Base-by-base conservation (phyloP, 2,329 filamentous ascomycete genomes). In the Fusarium sp. region DNA sequence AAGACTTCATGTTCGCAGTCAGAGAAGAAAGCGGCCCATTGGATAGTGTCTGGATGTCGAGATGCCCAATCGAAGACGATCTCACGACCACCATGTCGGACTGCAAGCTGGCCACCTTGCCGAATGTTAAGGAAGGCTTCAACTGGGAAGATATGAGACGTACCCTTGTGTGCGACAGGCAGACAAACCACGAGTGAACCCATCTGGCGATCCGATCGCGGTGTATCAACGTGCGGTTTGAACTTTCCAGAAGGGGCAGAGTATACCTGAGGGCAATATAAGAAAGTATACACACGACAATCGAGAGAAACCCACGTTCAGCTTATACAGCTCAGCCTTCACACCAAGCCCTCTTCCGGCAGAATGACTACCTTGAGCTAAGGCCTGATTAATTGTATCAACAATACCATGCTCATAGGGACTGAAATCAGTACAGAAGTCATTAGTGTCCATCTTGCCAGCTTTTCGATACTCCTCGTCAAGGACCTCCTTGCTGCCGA, bases 131-230 rank as follows among this genome's bases (percentile, higher is more conserved):
- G 3, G 16, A 25, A 14, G 16, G 27, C 3, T 18, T 24, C 5
- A 10, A n/a, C 1, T 27, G 18, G 32, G 3, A 6, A 6, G 44
- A n/a, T 2, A 3, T 12, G 11, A 3, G 10, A 8, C 10, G 1
- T 45, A 59, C 65, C 64, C 46, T 79, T 58, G 59, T 80, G 79
- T 3, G 62, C 20, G 2, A 65, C 24, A 0, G 81, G 81, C 0
- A 90, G 79, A 42, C 84, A 86, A 5, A 89, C 80, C 0, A 89
- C 86, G 0, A 90, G 79, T 0, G 84, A 87, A 0, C 84, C 86
- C 51, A 89, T 84, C 43, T 89, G 86, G 1, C 66, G 72, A 1
- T 75, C 64, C 1, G 81, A 83, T 1, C 85, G 82, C 1, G 87
- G 86, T 0, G 85, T 88, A 63, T 89, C 86, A 11, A 89, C 82